Evolutionary conservation across 352 stramenopile species (phyloP), one percentile per base, ranked within the genome.

Genomic region (Phytophthora niederhauseri): DNA sequence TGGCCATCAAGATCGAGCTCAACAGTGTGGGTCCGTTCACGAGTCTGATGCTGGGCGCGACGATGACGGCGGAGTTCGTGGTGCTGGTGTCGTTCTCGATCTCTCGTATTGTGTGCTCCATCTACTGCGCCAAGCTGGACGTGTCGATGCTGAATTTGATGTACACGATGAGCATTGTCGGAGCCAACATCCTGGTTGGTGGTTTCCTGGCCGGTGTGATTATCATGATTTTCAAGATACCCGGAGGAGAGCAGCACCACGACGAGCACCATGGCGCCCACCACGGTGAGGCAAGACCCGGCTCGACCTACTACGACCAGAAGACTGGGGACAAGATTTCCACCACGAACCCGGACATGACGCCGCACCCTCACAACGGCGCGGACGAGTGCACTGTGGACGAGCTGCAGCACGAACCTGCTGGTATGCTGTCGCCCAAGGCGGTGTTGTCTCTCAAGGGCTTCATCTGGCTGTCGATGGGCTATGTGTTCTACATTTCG

Each of bases 1-100:
- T 91, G 81, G 82, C 82, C 19, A 91, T 91, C 77, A 89, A 91
- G 69, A 91, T 89, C 50, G 82, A 91, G 63, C 66, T 91, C 48
- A 85, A 92, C 49, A 88, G 81, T 49, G 84, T 87, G 14, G 84
- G 84, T 9, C 82, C 80, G 0, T 92, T 92, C 62, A 92, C 84
- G 6, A 90, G 81, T 57, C 71, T 92, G n/a, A 92, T 92, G 84
- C 78, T 92, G 0, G 84, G 84, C 3, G 73, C 82, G 12, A 90
- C 82, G 9, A 92, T 92, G 84, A 84, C 69, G 6, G 80, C 84
- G 36, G 84, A 92, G 72, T 92, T 92, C 34, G 66, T 92, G n/a
- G 84, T 92, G 60, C 75, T 92, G 49, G 57, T 92, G 1, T 88
- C 80, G 6, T 92, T 92, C 64, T 92, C 84, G 0, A 56, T 90